Base-by-base conservation (phyloP, 108 stramenopile species). In the Pseudonitzschia delicatissima region DNA sequence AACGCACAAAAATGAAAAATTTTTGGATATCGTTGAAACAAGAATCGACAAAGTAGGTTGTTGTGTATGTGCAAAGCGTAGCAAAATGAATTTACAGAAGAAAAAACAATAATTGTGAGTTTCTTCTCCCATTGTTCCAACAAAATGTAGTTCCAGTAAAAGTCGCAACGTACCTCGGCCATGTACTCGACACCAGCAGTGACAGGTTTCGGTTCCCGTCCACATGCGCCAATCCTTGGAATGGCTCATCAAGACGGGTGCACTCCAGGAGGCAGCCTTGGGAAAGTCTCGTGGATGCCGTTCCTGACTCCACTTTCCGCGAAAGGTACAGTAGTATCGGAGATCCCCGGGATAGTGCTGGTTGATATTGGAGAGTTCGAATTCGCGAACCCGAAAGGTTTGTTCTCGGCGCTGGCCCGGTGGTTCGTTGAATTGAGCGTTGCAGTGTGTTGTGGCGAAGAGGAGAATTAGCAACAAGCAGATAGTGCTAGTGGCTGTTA, bases 301-400 rank as follows among this genome's bases (percentile, higher is more conserved):
- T 44, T 68, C 40, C 20, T 45, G 29, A 35, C 42, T 76, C 82
- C 82, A 82, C 44, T 69, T 71, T 32, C 66, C 66, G 6, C 82
- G 82, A 71, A 82, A 77, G 61, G 73, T 75, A 62, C 82, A 82
- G 39, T 77, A 72, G 35, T 78, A 82, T 40, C 69, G 60, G 15
- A 77, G 34, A 9, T 60, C 29, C 11, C 74, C 74, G 0, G 59
- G 42, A 36, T 60, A 76, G 5, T 62, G 62, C 31, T 76, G 74
- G 45, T 76, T 68, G 37, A 76, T 59, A 29, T 59, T 76, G n/a
- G 62, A 48, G 45, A 57, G n/a, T 48, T 76, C 63, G 63, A 64
- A 76, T 58, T 69, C 68, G 26, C 55, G 28, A 0, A 76, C 68
- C 21, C 36, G 23, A 50, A 53, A 76, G 1, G 74, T 76, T 32